phyloP scores from a whole-genome alignment of 2,329 filamentous ascomycete genomes.

The Biscogniauxia mediterranea region DNA sequence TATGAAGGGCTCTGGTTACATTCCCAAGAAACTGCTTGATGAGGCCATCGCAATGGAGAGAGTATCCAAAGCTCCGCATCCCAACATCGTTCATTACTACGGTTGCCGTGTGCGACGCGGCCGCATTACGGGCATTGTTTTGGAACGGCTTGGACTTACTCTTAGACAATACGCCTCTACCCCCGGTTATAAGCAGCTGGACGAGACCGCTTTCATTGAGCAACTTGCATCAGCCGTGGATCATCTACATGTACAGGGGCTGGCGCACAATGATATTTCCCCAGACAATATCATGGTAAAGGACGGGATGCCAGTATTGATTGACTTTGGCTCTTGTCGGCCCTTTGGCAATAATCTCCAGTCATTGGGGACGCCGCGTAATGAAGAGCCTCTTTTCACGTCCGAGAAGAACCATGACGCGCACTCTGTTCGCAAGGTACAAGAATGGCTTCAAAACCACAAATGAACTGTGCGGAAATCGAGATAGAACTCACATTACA shows the following conservation, averaged over 20 bases:
- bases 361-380: constrained; percentile 7
- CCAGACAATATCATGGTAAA: constrained; percentile 28
- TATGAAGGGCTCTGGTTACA: constrained; percentile 6
- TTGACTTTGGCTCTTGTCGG: constrained; percentile 24
- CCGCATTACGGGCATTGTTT: constrained; percentile 9
- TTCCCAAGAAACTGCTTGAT: constrained; percentile 6
- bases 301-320: constrained; percentile 23
- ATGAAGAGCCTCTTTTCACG: constrained; percentile 10
- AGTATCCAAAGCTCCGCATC: constrained; percentile 7
- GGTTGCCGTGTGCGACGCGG: constrained; percentile 9
- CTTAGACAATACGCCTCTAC: constrained; percentile 5
- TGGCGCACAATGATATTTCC: constrained; percentile 30
- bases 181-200: constrained; percentile 4
- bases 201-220: constrained; percentile 6
- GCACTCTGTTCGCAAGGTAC: constrained; percentile 8
- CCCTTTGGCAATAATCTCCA: constrained; percentile 7
- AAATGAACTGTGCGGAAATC: too few relatives aligned
- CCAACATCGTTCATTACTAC: constrained; percentile 11
- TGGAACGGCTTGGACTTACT: constrained; percentile 9
- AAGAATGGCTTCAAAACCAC: constrained; percentile 4
- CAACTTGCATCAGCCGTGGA: constrained; percentile 23
- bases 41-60: constrained; percentile 10
- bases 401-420: constrained; percentile 12
- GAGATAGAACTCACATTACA: too few relatives aligned
- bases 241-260: constrained; percentile 25